Evolutionary conservation across 371 early-diverging fungal species (phyloP).

Genomic region (Syncephalastrum contaminatum): DNA sequence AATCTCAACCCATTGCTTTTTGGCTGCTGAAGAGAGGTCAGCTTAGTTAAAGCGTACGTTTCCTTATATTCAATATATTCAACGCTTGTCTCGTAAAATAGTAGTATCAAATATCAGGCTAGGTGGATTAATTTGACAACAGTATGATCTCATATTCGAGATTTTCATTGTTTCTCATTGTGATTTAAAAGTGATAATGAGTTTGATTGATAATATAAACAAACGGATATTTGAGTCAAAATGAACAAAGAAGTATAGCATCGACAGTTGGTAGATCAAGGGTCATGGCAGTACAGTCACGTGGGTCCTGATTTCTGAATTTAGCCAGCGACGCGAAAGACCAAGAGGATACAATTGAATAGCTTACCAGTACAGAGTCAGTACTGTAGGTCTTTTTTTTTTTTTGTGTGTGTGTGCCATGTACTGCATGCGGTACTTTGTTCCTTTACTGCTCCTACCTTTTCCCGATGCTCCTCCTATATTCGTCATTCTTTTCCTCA

Average conservation of each 20-base stretch:
- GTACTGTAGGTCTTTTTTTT: not conserved
- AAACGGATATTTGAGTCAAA: no score
- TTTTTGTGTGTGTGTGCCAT: constrained; percentile 19
- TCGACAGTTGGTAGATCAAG: not conserved
- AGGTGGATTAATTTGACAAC: no score
- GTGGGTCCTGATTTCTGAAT: not conserved
- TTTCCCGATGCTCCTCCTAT: constrained; percentile 70
- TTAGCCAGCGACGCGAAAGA: not conserved
- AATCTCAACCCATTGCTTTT: no score
- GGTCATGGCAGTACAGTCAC: not conserved
- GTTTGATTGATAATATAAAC: no score
- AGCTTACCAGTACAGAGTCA: not conserved
- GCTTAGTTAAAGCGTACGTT: no score
- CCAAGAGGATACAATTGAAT: not conserved
- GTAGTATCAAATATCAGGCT: no score
- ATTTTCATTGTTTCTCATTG: no score
- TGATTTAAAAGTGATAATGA: no score
- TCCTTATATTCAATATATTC: no score
- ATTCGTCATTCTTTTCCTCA: constrained; percentile 58
- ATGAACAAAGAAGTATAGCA: not conserved
- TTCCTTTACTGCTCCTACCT: constrained; percentile 62
- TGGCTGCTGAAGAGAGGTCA: no score
- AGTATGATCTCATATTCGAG: no score
- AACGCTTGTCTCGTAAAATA: no score
- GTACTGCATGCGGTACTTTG: constrained; percentile 67